These are phyloP conservation scores for Rhynchosporium graminicola DNA, from an alignment of 2,329 filamentous ascomycete genomes.

Conservation along the genomic window DNA sequence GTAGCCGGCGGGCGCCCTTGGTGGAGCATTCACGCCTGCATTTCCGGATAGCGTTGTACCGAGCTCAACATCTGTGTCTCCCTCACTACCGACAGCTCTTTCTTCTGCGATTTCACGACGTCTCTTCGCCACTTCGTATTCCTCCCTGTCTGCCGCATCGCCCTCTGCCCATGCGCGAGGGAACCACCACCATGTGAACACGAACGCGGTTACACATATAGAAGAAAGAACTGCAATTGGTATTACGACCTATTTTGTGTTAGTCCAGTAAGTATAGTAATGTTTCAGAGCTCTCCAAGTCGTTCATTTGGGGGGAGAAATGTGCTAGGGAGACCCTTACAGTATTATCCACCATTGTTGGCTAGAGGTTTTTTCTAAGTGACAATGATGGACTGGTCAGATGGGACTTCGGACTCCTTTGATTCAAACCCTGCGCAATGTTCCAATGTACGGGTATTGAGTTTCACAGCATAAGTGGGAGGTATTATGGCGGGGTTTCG, in stretches of 20 bases:
- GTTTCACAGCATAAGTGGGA: background rate
- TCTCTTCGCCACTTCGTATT: conserved; percentile 17
- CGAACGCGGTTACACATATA: conserved; percentile 15
- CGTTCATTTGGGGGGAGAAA: background rate
- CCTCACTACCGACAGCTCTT: conserved; percentile 5
- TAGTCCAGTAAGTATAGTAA: background rate
- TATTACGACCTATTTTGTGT: conserved; percentile 12
- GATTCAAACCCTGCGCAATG: background rate
- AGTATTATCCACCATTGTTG: conserved; percentile 14
- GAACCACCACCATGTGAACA: conserved; percentile 26
- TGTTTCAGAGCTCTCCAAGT: background rate
- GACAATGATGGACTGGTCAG: background rate
- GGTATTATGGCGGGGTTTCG: background rate
- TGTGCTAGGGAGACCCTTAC: background rate
- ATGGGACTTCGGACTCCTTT: background rate
- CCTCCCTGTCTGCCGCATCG: conserved; percentile 11
- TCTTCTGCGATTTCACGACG: conserved; percentile 16
- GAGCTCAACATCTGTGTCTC: conserved; percentile 11
- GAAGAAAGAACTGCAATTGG: conserved; percentile 16
- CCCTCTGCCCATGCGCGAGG: conserved; percentile 19
- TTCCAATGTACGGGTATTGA: background rate
- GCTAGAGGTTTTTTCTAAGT: background rate
- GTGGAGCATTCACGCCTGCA: background rate
- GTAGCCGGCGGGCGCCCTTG: background rate
- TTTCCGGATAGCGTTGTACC: background rate